A percentile compares a stretch with the other conserved stretches of the same genome.
Conservation (phyloP, 202 grass and related monocot species). For the Cymbopogon flexuosus region DNA sequence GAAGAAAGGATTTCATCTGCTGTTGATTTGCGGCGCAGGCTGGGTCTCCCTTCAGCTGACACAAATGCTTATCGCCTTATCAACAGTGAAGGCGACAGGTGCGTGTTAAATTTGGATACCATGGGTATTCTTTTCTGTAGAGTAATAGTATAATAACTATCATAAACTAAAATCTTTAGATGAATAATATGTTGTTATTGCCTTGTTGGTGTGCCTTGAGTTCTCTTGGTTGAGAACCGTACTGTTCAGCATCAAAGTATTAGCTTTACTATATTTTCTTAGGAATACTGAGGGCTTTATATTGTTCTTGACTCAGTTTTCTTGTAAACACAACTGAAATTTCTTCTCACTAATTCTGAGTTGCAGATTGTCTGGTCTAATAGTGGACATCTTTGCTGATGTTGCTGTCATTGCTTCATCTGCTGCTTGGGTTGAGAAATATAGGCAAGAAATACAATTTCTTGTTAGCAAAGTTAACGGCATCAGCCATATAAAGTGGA, state of each 20-base stretch:
- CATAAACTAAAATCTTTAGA: background rate
- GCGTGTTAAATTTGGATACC: slow-evolving; percentile 18
- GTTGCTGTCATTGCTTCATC: slow-evolving; percentile 87
- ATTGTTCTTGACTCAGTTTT: background rate
- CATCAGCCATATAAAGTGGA: slow-evolving; percentile 89
- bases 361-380: slow-evolving; percentile 90
- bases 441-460: slow-evolving; percentile 80
- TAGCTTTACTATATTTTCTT: background rate
- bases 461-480: slow-evolving; percentile 59
- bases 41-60: slow-evolving; percentile 63
- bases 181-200: background rate
- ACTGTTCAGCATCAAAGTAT: background rate
- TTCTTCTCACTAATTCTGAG: slow-evolving; percentile 18
- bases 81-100: slow-evolving; percentile 97
- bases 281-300: background rate
- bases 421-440: slow-evolving; percentile 99
- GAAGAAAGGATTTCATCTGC: slow-evolving; percentile 76
- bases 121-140: background rate
- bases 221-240: background rate
- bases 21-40: slow-evolving; percentile 47
- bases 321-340: background rate
- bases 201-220: background rate
- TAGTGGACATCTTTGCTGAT: slow-evolving; percentile 88
- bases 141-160: background rate
- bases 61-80: slow-evolving; percentile 90